Conservation (phyloP, 2,329 filamentous ascomycete genomes). For the Epichloe festucae region DNA sequence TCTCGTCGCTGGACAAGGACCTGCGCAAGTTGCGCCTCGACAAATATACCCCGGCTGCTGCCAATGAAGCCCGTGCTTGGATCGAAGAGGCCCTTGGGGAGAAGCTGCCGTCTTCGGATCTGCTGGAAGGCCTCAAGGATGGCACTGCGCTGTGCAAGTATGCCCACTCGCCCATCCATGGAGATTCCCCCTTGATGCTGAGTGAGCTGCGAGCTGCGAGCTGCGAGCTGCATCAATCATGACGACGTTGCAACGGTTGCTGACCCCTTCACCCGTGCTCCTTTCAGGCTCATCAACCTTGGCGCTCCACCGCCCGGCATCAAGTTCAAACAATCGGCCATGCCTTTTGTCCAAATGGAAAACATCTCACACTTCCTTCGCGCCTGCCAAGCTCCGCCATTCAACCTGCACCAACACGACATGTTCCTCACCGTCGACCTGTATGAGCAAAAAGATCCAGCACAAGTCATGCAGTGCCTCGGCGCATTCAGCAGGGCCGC, state of each 20-base stretch:
- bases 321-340: slow-evolving; percentile 80
- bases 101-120: slow-evolving; percentile 56
- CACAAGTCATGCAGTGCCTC: slow-evolving; percentile 88
- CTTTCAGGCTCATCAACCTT: slow-evolving; percentile 65
- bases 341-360: slow-evolving; percentile 99
- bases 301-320: slow-evolving; percentile 63
- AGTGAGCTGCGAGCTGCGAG: too few species aligned
- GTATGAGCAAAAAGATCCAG: slow-evolving; percentile 88
- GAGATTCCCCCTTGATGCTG: not conserved
- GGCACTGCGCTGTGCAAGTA: slow-evolving; percentile 88
- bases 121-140: slow-evolving; percentile 79
- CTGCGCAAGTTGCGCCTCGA: slow-evolving; percentile 85
- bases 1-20: slow-evolving; percentile 87
- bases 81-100: slow-evolving; percentile 73
- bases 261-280: not conserved
- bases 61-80: slow-evolving; percentile 74
- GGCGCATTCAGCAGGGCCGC: slow-evolving; percentile 84
- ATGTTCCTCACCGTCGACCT: slow-evolving; percentile 95
- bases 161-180: slow-evolving; percentile 15
- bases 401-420: slow-evolving; percentile 86
- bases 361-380: slow-evolving; percentile 94
- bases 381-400: slow-evolving; percentile 71
- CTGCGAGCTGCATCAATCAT: too few species aligned
- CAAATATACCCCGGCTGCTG: slow-evolving; percentile 83
- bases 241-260: too few species aligned